phyloP scores from a whole-genome alignment of 176 grass and related monocot species.

The Themeda triandra region DNA sequence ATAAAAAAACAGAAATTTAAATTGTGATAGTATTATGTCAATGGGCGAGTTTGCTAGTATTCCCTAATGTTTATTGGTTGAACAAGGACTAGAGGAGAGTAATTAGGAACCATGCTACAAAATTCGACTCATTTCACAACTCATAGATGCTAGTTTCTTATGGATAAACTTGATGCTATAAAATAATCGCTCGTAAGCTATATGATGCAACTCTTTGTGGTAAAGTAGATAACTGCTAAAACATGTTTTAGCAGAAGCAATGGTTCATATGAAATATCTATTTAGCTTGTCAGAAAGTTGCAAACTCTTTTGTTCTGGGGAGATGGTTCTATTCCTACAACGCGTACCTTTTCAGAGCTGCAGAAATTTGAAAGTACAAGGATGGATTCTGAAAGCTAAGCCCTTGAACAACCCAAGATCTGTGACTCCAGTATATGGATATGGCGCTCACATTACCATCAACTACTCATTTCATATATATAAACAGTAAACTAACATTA shows the following conservation, averaged over 20 bases:
- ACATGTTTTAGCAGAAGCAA: conserved; percentile 7
- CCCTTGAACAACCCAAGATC: neutral
- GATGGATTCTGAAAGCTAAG: neutral
- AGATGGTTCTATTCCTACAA: too few relatives aligned
- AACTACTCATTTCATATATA: neutral
- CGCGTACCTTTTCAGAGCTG: too few relatives aligned
- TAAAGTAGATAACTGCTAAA: neutral
- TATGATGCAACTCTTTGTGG: neutral
- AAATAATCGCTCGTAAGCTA: too few relatives aligned
- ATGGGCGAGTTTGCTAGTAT: neutral
- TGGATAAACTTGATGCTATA: too few relatives aligned
- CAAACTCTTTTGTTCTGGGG: too few relatives aligned
- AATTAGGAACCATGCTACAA: conserved; percentile 4
- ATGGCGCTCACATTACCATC: neutral
- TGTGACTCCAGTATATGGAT: neutral
- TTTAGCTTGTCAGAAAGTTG: neutral
- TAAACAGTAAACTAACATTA: conserved; percentile 15
- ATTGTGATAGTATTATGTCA: neutral
- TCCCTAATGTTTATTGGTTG: neutral
- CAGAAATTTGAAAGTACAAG: neutral
- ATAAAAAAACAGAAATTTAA: neutral
- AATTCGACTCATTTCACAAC: neutral
- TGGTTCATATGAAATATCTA: neutral
- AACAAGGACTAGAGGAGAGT: neutral
- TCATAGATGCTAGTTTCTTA: neutral